Conservation (phyloP, 2,329 filamentous ascomycete species). For the Canariomyces notabilis region DNA sequence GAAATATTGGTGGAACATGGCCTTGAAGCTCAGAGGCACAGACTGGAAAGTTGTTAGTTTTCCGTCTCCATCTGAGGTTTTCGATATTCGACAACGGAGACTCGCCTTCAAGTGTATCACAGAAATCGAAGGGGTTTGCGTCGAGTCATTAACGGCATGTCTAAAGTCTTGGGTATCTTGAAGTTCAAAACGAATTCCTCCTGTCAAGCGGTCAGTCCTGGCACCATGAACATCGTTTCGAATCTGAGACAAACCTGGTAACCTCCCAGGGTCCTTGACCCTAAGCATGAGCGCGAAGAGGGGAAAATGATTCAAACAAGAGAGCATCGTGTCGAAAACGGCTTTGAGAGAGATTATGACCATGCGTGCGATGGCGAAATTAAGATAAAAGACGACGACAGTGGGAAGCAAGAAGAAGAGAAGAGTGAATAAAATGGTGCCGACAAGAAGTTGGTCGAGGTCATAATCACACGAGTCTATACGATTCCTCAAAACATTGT, state of each 20-base stretch:
- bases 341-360: slow-evolving; percentile 92
- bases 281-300: slow-evolving; percentile 95
- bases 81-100: too few relatives aligned
- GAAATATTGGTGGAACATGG: slow-evolving; percentile 97
- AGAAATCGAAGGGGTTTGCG: slow-evolving; percentile 60
- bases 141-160: slow-evolving; percentile 36
- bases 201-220: slow-evolving; percentile 33
- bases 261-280: slow-evolving; percentile 82
- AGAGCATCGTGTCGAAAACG: slow-evolving; percentile 81
- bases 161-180: slow-evolving; percentile 60
- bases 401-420: slow-evolving; percentile 93
- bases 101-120: slow-evolving; percentile 80
- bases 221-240: not conserved
- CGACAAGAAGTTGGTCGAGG: slow-evolving; percentile 89
- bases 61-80: not conserved
- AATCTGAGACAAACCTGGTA: slow-evolving; percentile 62
- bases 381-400: slow-evolving; percentile 92
- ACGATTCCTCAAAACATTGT: slow-evolving; percentile 92
- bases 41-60: slow-evolving; percentile 49
- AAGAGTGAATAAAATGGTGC: slow-evolving; percentile 92
- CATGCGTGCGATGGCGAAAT: slow-evolving; percentile 92
- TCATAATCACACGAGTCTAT: slow-evolving; percentile 99
- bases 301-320: slow-evolving; percentile 94
- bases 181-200: slow-evolving; percentile 86
- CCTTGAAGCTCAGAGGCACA: slow-evolving; percentile 81